These are phyloP conservation scores for Podospora pseudoanserina DNA, from an alignment of 495 filamentous ascomycete species.

Conservation along the genomic window DNA sequence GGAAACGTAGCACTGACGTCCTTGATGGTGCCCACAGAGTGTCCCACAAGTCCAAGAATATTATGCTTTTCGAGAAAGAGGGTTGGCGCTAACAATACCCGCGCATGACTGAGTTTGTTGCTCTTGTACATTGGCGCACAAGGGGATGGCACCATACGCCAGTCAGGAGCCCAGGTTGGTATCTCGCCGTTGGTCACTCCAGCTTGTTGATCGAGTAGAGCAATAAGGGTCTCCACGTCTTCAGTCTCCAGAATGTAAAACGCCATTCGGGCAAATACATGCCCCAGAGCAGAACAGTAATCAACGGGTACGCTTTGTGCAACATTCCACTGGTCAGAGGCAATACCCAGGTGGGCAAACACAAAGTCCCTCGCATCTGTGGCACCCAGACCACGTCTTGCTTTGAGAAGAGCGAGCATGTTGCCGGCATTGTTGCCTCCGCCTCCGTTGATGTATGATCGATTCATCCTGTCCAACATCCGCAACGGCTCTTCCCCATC, in stretches of 20 bases:
- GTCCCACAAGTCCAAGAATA: neutral
- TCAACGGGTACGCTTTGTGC: neutral
- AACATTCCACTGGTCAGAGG: neutral
- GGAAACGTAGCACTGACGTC: neutral
- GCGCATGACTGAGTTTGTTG: neutral
- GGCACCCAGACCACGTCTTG: neutral
- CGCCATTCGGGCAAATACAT: neutral
- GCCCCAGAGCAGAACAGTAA: neutral
- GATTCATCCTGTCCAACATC: constrained; percentile 2
- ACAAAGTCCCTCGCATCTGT: constrained; percentile 4
- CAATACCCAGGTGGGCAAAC: constrained; percentile 6
- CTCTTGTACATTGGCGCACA: constrained; percentile 2
- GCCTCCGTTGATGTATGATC: neutral
- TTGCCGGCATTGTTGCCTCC: neutral
- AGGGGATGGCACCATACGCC: neutral
- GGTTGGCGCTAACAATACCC: neutral
- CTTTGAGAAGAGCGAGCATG: neutral
- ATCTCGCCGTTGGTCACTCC: neutral
- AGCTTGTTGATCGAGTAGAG: neutral
- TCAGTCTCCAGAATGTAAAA: neutral
- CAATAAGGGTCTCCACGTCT: neutral
- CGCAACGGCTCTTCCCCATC: neutral
- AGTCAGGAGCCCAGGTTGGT: constrained; percentile 5
- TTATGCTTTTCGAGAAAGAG: neutral
- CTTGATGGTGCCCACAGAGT: neutral